phyloP scores from a whole-genome alignment of 345 rosid genomes.

The Balakata baccata region DNA sequence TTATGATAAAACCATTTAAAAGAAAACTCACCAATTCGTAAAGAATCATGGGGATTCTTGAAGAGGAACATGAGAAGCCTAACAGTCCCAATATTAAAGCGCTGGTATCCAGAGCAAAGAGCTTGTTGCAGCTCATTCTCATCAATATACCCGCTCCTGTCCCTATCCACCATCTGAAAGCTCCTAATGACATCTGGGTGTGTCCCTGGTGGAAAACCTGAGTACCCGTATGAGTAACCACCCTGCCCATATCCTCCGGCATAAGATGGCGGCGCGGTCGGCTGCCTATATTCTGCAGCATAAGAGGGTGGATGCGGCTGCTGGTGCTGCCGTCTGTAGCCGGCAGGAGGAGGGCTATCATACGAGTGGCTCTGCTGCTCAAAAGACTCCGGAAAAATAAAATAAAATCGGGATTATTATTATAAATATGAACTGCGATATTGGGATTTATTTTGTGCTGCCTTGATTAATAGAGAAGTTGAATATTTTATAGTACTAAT shows the following conservation, averaged over 20 bases:
- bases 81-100: slow-evolving; percentile 49
- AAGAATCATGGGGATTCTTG: slow-evolving; percentile 50
- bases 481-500: not conserved
- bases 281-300: slow-evolving; percentile 11
- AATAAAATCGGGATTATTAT: too few relatives aligned
- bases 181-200: slow-evolving; percentile 49
- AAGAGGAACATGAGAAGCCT: slow-evolving; percentile 62
- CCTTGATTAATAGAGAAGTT: not conserved
- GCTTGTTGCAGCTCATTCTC: slow-evolving; percentile 62
- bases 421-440: too few relatives aligned
- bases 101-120: slow-evolving; percentile 46
- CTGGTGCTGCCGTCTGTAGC: slow-evolving; percentile 24
- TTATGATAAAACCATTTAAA: too few relatives aligned
- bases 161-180: slow-evolving; percentile 57
- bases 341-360: slow-evolving; percentile 6
- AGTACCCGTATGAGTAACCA: slow-evolving; percentile 12
- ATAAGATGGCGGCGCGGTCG: not conserved
- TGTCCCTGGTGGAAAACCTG: slow-evolving; percentile 50
- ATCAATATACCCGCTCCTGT: slow-evolving; percentile 60
- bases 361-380: slow-evolving; percentile 7
- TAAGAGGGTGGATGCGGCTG: not conserved
- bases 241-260: slow-evolving; percentile 21
- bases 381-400: slow-evolving; percentile 29
- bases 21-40: slow-evolving; percentile 39
- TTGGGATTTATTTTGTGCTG: not conserved